Evolutionary conservation across 495 filamentous ascomycete genomes (phyloP).

Genomic region (Daldinia vernicosa): DNA sequence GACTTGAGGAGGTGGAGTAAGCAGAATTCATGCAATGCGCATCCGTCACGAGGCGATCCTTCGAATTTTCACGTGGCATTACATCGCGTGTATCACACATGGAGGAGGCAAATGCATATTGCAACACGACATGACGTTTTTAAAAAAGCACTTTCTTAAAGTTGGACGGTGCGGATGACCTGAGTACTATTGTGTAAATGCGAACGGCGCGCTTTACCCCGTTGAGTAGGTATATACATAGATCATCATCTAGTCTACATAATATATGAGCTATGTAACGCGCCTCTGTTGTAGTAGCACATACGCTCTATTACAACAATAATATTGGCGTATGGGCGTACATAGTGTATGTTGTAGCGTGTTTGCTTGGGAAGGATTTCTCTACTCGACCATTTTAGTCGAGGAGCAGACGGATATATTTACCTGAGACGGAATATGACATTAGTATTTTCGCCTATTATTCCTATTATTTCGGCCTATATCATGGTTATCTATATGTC

Average conservation of each 20-base stretch:
- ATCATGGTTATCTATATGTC: not conserved
- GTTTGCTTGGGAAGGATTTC: constrained; percentile 9
- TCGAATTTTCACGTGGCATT: constrained; percentile 40
- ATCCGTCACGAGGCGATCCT: constrained; percentile 42
- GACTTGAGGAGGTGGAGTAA: constrained; percentile 38
- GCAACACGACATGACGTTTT: constrained; percentile 37
- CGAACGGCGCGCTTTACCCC: not conserved
- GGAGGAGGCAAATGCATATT: constrained; percentile 8
- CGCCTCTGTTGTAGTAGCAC: not conserved
- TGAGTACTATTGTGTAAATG: constrained; percentile 1
- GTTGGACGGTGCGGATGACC: constrained; percentile 13
- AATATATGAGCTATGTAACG: not conserved
- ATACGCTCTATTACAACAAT: not conserved
- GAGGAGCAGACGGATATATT: not conserved
- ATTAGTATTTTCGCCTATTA: not conserved
- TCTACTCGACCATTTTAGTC: constrained; percentile 1
- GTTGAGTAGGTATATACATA: not conserved
- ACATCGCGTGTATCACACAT: constrained; percentile 12
- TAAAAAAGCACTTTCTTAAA: constrained; percentile 15
- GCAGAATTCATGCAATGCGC: constrained; percentile 42
- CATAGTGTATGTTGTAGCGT: not conserved
- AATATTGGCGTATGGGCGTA: not conserved
- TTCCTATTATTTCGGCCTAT: not conserved
- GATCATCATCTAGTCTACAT: too few relatives aligned
- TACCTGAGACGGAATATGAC: not conserved